Base-by-base conservation (phyloP, 768 basidiomycete species). In the Goffeauzyma gilvescens region DNA sequence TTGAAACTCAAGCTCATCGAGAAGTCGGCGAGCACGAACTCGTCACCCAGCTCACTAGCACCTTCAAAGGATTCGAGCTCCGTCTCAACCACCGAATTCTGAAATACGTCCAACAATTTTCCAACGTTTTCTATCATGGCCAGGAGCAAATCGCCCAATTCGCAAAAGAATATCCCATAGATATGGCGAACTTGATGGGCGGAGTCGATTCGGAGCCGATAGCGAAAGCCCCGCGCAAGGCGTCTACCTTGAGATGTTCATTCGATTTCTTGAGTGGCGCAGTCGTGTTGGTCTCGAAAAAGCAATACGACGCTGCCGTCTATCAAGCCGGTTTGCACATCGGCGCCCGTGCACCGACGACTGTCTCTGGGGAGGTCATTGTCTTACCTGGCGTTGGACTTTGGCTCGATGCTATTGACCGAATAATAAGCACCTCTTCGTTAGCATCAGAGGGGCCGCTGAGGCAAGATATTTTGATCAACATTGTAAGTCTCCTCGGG, bases 251-350 rank as follows among this genome's bases (percentile, higher is more conserved):
- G 15, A 72, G 76, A 39, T 67, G 72, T 2, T 73, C 78, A 1
- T 67, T 89, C 45, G 74, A 71, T 4, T 95, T 95, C 62, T 69
- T 73, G 44, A 90, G 83, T 49, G 90, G 90, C 23, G 74, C 77
- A 57, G 79, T 95, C 15, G 73, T 75, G 38, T 68, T 86, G 33
- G n/a, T n/a, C n/a, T n/a, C n/a, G n/a, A n/a, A n/a, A n/a, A n/a
- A n/a, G n/a, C n/a, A n/a, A n/a, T n/a, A n/a, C n/a, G n/a, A n/a
- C n/a, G n/a, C n/a, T n/a, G n/a, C n/a, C n/a, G n/a, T n/a, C n/a
- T n/a, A n/a, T n/a, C n/a, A 22, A 38, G 21, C 23, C 21, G 6
- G 37, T 38, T n/a, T n/a, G n/a, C n/a, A n/a, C n/a, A n/a, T n/a
- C n/a, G n/a, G n/a, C n/a, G n/a, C n/a, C n/a, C n/a, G n/a, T n/a